phyloP scores from a whole-genome alignment of 1,284 basidiomycete species.

The Rhodotorula mucilaginosa region DNA sequence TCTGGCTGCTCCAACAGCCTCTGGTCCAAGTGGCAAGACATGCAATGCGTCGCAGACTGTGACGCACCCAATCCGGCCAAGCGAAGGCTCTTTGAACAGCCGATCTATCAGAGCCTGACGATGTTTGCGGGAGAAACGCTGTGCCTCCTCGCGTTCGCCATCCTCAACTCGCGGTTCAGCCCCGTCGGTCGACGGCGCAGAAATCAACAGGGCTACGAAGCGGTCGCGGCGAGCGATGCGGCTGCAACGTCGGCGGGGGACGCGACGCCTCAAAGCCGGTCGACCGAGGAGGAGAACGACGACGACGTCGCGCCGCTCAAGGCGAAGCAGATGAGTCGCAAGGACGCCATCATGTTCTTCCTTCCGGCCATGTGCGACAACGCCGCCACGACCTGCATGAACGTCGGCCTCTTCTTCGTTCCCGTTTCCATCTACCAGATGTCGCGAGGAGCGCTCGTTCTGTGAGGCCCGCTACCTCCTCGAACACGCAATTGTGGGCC shows the following conservation, averaged over 20 bases:
- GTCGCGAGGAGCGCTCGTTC: constrained; percentile 92
- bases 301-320: constrained; percentile 26
- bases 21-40: constrained; percentile 49
- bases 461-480: constrained; percentile 72
- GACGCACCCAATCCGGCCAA: constrained; percentile 39
- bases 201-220: background rate
- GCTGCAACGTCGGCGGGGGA: background rate
- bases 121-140: constrained; percentile 52
- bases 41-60: constrained; percentile 51
- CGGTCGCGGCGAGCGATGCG: constrained; percentile 10
- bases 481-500: background rate
- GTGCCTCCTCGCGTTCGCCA: constrained; percentile 42
- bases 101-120: constrained; percentile 44
- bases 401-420: constrained; percentile 50
- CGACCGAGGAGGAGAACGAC: constrained; percentile 6
- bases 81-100: constrained; percentile 32
- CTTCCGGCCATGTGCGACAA: constrained; percentile 45
- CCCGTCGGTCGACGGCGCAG: background rate
- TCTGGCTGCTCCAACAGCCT: constrained; percentile 40
- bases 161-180: constrained; percentile 32
- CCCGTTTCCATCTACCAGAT: constrained; percentile 95
- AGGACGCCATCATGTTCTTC: constrained; percentile 36
- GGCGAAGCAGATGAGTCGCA: constrained; percentile 12
- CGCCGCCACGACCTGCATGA: constrained; percentile 48
- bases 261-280: too few species aligned